These are phyloP conservation scores for Astrothelium macrocarpum DNA, from an alignment of 495 filamentous ascomycete species.

Conservation along the genomic window DNA sequence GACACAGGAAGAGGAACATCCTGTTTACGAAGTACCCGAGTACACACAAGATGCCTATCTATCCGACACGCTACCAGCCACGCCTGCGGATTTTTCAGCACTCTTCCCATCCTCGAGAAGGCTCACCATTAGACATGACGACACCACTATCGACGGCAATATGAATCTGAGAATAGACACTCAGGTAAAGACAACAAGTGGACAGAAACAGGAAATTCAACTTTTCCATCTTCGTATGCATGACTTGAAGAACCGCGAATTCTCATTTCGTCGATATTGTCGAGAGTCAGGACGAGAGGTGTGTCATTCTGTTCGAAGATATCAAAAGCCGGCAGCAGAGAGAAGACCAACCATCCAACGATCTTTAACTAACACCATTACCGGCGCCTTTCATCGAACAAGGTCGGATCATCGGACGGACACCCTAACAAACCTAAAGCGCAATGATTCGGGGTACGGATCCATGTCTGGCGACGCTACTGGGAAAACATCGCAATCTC, in stretches of 20 bases:
- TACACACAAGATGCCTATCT: conserved; percentile 51
- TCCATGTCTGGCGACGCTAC: conserved; percentile 27
- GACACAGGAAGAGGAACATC: conserved; percentile 43
- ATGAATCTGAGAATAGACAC: conserved; percentile 95
- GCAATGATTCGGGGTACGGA: conserved; percentile 53
- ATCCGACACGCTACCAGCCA: conserved; percentile 60
- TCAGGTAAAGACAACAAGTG: conserved; percentile 47
- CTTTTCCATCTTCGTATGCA: conserved; percentile 96
- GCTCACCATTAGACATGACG: conserved; percentile 80
- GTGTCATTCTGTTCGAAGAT: conserved; percentile 70
- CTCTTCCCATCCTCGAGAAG: conserved; percentile 78
- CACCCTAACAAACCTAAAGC: conserved; percentile 36
- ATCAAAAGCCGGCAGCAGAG: conserved; percentile 38
- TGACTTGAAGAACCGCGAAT: conserved; percentile 75
- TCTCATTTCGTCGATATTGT: conserved; percentile 85
- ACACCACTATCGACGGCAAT: conserved; percentile 85
- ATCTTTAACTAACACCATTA: conserved; percentile 52
- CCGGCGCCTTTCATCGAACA: conserved; percentile 49
- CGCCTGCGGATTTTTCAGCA: conserved; percentile 71
- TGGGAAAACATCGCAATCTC: not conserved
- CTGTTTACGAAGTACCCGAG: conserved; percentile 50
- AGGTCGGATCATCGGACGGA: conserved; percentile 40
- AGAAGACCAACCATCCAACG: conserved; percentile 20
- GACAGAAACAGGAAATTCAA: conserved; percentile 56
- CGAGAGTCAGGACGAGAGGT: conserved; percentile 89